Base-by-base conservation (phyloP, 2,329 filamentous ascomycete species). In the Grosmannia huntii region DNA sequence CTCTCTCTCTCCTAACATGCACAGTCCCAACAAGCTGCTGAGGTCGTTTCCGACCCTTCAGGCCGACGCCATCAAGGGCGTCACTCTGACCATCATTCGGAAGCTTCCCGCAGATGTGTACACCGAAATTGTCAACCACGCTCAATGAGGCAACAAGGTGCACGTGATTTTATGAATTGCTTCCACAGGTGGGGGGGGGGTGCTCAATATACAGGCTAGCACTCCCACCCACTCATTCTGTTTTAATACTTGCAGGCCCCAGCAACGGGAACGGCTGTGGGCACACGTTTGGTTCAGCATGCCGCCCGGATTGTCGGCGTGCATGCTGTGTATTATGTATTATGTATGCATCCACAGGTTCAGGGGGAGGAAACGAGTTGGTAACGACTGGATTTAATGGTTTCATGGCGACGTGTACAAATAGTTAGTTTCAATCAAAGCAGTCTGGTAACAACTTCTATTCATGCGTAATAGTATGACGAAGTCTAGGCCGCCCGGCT, bases 21-120 rank as follows among this genome's bases (percentile, higher is more conserved):
- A 21, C 23, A 97, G 94, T 66, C 94, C 94, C 11, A 96, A 95
- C 67, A 94, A 94, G 68, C 82, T 96, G 19, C 76, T 96, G n/a
- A 81, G 91, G 59, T 91, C 87, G 2, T 90, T 96, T 65, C 91
- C 91, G 7, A 82, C 87, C 5, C 76, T 96, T 28, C 85, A 95
- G 64, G 87, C 91, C 5, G 86, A 89, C 65, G 84, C 86, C 63
- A 87, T 96, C 66, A 94, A 95, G 69, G 84, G 84, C 52, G 81
- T 95, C 59, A 92, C 92, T 0, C 84, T 96, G 64, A 85, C 86
- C 56, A 87, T 96, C 66, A 87, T 95, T 59, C 85, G 86, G 65
- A 94, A 91, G 76, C 90, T 99, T 57, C 92, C 94, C 2, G 84
- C 90, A 62, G 87, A 95, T 64, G 78, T 97, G 53, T 99, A 96